Evolutionary conservation across 2,329 filamentous ascomycete species (phyloP), one percentile per base, ranked within the genome.

Genomic region (Pyricularia sp.): DNA sequence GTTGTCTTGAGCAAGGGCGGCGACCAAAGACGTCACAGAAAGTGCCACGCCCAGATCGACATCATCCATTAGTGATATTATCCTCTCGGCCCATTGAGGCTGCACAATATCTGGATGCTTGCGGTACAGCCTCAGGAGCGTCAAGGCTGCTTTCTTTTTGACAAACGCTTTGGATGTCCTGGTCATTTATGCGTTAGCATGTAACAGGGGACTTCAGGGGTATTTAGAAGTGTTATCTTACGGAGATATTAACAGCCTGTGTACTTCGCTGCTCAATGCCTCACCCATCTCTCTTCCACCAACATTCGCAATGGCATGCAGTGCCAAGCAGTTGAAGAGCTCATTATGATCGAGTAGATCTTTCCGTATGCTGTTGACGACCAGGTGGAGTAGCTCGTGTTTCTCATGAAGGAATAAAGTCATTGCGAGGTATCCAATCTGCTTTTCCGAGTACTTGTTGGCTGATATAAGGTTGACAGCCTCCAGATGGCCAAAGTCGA

Each of bases 11-110:
- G 92, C 91, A 69, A 99, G 78, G 1, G 94, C 88, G 88, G 97
- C 96, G 68, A 99, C 88, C 4, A 99, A 81, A 5, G 94, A 99
- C 0, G 94, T 97, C 59, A 99, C 91, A 0, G 96, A 99, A 28
- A 99, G 82, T 8, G 91, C 91, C 40, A 99, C 94, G 65, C 94
- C 94, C 75, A 97, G 87, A 73, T 99, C 94, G 5, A 86, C 82
- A 72, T 99, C 94, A 75, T 99, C 94, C 93, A 99, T 97, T 57
- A 99, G 82, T n/a, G 94, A 94, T 74, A 99, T 94, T 74, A 99
- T 96, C 64, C 94, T 87, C 79, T 99, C 96, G 8, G 92, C 91
- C 94, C 94, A 99, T 78, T 97, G 93, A 33, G 91, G 89, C 72
- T 96, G 93, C 28, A 99, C 90, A 69, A 99, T 97, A 68, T 87